Base-by-base conservation (phyloP, 1,139 yeast species). In the Nakaseomyces nivariensis region DNA sequence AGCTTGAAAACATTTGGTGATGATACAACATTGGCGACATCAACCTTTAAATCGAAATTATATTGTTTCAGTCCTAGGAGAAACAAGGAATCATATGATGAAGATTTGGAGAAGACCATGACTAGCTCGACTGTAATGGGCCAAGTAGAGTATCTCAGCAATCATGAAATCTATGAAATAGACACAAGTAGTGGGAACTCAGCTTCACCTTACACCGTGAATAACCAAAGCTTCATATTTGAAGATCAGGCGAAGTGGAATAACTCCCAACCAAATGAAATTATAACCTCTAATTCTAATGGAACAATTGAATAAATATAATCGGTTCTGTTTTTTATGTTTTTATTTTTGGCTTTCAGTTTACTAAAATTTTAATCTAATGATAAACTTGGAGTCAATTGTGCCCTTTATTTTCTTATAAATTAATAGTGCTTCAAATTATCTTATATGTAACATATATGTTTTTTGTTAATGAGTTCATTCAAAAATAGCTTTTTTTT, bases 11-110 rank as follows among this genome's bases (percentile, higher is more conserved):
- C 40, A 43, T 13, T 37, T 10, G 25, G 38, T n/a, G 43, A 42
- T 43, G 51, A 51, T 25, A n/a, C 48, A 11, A 38, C 42, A 24
- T n/a, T 38, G 7, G 31, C 42, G 7, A 25, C 42, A 5, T 38
- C 42, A 4, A 38, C 42, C 9, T 38, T 38, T 26, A 38, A 38
- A 38, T 38, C 42, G 4, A 38, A 38, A 11, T 38, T 38, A 26
- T 38, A 38, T 26, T 38, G 31, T 25, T 38, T 38, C 13, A 38
- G 31, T 25, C 42, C 42, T 6, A 24, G 31, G 11, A 38, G 17
- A 38, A 38, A 24, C 24, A 10, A 17, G 31, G 22, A 38, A 4
- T 9, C 13, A 5, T 33, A n/a, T 38, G 42, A 25, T 5, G n/a
- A 25, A 1, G 42, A 38, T 7, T 5, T 26, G 3, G 42, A 38